Evolutionary conservation across 768 basidiomycete genomes (phyloP), one percentile per base, ranked within the genome.

Genomic region (Stropharia rugosoannulata): DNA sequence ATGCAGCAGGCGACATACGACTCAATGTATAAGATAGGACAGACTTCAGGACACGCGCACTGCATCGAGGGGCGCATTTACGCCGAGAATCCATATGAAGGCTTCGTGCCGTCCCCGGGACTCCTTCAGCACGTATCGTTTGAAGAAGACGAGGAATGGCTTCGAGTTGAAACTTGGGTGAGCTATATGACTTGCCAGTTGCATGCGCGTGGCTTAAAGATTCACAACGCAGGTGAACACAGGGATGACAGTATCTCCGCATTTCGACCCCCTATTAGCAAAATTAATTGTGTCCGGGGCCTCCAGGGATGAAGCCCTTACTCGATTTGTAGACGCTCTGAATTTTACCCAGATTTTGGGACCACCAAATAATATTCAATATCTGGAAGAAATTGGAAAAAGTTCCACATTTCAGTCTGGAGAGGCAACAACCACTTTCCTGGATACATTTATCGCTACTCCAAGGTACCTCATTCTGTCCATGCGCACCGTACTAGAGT

Each of bases 81-180:
- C 59, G 78, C 83, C 35, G 87, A 89, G 66, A 82, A 86, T 55
- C 84, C 86, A 0, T 73, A 77, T 0, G 75, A 78, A 13, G 70
- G 73, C 25, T 89, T 87, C 65, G 68, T 71, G 46, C 87, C 86
- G 5, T 77, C 78, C 38, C 80, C 86, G 13, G 87, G 87, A 0
- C 67, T 86, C 0, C 71, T 89, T n/a, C 86, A 87, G 56, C 54
- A 73, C 37, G 86, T 88, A 2, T 61, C 71, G 0, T 67, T 82
- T 7, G 38, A 59, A 2, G 55, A 54, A 0, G 62, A 68, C 39
- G 63, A 73, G 38, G 73, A 74, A 1, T 87, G 84, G 84, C 66
- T 87, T 15, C 69, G 82, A n/a, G 68, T 86, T n/a, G 85, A 86
- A 27, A 74, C 74, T 25, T 85, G 83, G 83, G 82, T 83, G 50